Base-by-base conservation (phyloP, 805 yeast species). In the Ogataea zsoltii region DNA sequence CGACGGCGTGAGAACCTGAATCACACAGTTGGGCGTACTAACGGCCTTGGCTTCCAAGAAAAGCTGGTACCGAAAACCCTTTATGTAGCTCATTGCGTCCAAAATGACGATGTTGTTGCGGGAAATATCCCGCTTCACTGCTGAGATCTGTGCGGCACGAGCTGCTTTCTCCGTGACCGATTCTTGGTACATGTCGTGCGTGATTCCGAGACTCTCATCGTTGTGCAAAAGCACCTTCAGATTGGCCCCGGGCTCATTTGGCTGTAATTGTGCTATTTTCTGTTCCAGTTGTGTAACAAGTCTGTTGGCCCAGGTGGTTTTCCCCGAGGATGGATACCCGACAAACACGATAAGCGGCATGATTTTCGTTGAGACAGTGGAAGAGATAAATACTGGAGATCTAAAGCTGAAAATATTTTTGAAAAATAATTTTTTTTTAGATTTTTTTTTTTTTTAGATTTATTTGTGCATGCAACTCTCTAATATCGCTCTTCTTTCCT, bases 1-100 rank as follows among this genome's bases (percentile, higher is more conserved):
- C 4, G 76, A 54, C 0, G 96, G 83, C 14, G 86, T 79, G 56
- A 90, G 76, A 1, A 87, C 83, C 50, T 92, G 91, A 2, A 92
- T 71, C 31, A 91, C 86, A 59, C 95, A 85, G 51, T 88, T 85
- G 2, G 94, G 83, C 1, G 97, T 90, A 14, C 82, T 75, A 21
- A 82, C 71, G 1, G 89, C 85, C 62, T 91, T 92, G 31, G 96
- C 91, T 64, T 94, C 99, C 65, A 97, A 91, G 63, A 81, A 90
- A 42, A 94, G 71, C 66, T 94, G 99, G 66, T 94, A 94, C 49
- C 99, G 72, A 63, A 91, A 90, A 0, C 99, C 99, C 61, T 94
- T 94, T 57, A 94, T 94, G 62, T 94, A 94, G 33, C 88, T 82
- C 57, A 90, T 71, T 1, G 94, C 79, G 63, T 94, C 99, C 42